Evolutionary conservation across 805 yeast genomes (phyloP).

Genomic region (Spathaspora hagerdaliae): DNA sequence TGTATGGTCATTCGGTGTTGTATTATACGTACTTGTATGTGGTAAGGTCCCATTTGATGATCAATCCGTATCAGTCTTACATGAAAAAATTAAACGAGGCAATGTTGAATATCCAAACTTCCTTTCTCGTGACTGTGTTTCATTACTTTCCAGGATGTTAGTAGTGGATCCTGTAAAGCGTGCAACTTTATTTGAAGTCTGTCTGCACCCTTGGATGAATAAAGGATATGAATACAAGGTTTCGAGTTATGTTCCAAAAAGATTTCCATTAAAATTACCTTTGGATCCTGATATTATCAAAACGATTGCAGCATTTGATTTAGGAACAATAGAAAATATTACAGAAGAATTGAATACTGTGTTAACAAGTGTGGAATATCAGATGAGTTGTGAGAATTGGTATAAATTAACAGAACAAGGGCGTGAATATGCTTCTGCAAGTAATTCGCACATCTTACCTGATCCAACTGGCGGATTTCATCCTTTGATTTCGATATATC

Average conservation of each 20-base stretch:
- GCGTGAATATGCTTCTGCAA: constrained; percentile 31
- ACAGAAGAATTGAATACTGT: constrained; percentile 52
- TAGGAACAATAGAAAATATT: constrained; percentile 65
- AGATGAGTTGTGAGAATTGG: constrained; percentile 61
- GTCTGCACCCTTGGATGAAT: constrained; percentile 92
- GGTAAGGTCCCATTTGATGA: constrained; percentile 99
- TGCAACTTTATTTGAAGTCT: constrained; percentile 73
- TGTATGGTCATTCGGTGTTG: constrained; percentile 98
- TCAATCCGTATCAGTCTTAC: constrained; percentile 84
- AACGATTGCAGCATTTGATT: constrained; percentile 74
- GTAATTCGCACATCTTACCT: constrained; percentile 34
- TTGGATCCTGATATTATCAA: constrained; percentile 62
- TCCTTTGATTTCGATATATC: constrained; percentile 84
- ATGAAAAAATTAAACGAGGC: constrained; percentile 90
- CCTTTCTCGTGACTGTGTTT: constrained; percentile 74
- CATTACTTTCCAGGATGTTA: constrained; percentile 79
- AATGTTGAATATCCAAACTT: constrained; percentile 85
- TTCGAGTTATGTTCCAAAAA: constrained; percentile 66
- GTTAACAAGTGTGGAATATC: constrained; percentile 64
- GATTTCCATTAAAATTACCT: constrained; percentile 72
- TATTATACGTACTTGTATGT: constrained; percentile 88
- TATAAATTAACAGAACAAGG: constrained; percentile 39
- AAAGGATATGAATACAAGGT: constrained; percentile 78
- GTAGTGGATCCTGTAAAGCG: constrained; percentile 85
- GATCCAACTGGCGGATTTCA: constrained; percentile 88